Evolutionary conservation across 1,284 basidiomycete genomes (phyloP), one percentile per base, ranked within the genome.

Genomic region (Ustilago trichophora): DNA sequence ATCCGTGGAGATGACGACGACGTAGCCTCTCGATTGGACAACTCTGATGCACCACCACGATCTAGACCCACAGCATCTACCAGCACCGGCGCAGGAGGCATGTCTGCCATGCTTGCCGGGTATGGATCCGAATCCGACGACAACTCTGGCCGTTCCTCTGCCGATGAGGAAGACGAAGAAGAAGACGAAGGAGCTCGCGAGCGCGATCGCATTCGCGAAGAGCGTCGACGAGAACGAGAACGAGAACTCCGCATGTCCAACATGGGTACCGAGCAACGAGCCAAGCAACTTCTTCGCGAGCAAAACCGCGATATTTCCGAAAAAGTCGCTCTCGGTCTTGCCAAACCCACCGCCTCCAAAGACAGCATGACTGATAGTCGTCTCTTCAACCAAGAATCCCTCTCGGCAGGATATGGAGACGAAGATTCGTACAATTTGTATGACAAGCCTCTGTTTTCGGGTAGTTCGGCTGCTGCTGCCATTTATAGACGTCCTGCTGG

Each of bases 271-370:
- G 96, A 98, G 83, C 91, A 93, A 81, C 88, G 96, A 6, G 93
- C 96, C 21, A 96, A 96, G 84, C 89, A 92, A 86, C 85, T 98
- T 51, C 92, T 94, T 21, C 88, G 90, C 83, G 97, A 62, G 80
- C 93, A 93, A 84, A 97, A 98, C 82, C 91, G 96, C 75, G 96
- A 98, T 80, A 97, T 99, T 43, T 98, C 95, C 0, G 96, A 99
- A 83, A 98, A 99, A 85, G 90, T 99, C 51, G 96, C 96, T 2
- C 87, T 98, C 18, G 96, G 96, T 29, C 87, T 98, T 35, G 96
- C 96, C 37, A 98, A 98, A 83, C 96, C 96, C 8, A 92, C 94
- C 0, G 80, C 91, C 54, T 91, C 91, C 32, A 98, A 98, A 82
- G 72, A 75, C 5, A 90, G 91, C 5, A 93, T 98, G 90, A 85